These are phyloP conservation scores for Hymenoscyphus salicellus DNA, from an alignment of 2,329 filamentous ascomycete species.

Conservation along the genomic window DNA sequence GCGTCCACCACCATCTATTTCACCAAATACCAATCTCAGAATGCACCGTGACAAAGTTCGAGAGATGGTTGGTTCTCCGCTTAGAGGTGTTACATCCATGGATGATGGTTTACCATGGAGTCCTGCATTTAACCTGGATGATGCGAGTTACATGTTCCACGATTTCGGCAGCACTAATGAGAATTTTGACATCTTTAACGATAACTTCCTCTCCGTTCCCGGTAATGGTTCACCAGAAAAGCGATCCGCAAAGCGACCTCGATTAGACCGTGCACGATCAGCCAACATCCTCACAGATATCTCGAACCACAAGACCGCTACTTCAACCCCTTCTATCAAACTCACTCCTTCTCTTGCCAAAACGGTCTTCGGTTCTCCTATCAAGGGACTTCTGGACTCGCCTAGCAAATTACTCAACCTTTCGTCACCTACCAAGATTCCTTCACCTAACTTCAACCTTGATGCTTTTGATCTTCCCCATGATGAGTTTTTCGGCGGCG, in stretches of 20 bases:
- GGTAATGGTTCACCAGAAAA: slow-evolving; percentile 66
- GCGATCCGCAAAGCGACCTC: slow-evolving; percentile 55
- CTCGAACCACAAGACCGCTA: slow-evolving; percentile 46
- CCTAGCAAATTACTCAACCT: slow-evolving; percentile 50
- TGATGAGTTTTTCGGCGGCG: slow-evolving; percentile 52
- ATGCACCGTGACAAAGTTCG: slow-evolving; percentile 82
- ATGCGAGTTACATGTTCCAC: slow-evolving; percentile 52
- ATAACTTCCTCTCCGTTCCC: slow-evolving; percentile 45
- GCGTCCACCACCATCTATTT: slow-evolving; percentile 67
- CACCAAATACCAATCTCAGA: slow-evolving; percentile 86
- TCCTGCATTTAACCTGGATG: slow-evolving; percentile 64
- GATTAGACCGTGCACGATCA: slow-evolving; percentile 62
- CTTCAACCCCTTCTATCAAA: slow-evolving; percentile 51
- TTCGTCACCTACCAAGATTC: slow-evolving; percentile 24
- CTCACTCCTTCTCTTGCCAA: slow-evolving; percentile 40
- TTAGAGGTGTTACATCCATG: slow-evolving; percentile 52
- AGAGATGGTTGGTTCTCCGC: slow-evolving; percentile 77
- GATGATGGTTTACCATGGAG: slow-evolving; percentile 58
- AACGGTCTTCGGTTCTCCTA: slow-evolving; percentile 50
- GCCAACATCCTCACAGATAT: slow-evolving; percentile 61
- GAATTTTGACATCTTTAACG: slow-evolving; percentile 62
- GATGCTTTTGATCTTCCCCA: slow-evolving; percentile 37
- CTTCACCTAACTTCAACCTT: slow-evolving; percentile 24
- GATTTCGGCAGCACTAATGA: slow-evolving; percentile 41
- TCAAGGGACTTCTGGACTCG: slow-evolving; percentile 53